Evolutionary conservation across 345 rosid genomes (phyloP), one percentile per base, ranked within the genome.

Genomic region (Limnanthes douglasii): DNA sequence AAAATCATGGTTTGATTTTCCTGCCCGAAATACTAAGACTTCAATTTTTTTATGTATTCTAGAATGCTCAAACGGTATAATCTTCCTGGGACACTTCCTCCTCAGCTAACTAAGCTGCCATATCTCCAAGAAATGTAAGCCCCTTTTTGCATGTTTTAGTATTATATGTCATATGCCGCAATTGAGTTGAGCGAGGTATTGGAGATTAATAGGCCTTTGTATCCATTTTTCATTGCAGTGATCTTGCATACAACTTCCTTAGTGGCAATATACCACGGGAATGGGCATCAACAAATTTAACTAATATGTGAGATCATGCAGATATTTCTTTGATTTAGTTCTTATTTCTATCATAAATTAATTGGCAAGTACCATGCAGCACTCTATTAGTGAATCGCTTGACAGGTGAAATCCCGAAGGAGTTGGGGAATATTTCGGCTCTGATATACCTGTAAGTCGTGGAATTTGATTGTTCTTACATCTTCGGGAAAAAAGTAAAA

Each of bases 81-180:
- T 38, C 77, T 73, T 54, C 71, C 71, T 18, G 82, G 82, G 39
- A 55, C 18, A 17, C 77, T 73, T 54, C 82, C 78, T 15, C 62
- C 71, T 42, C 52, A 73, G 41, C 46, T 73, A 21, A 21, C 18
- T 21, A 61, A 63, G 51, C 82, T 73, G 57, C 71, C 59, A 20
- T 18, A 63, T 18, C 82, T 69, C 33, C 45, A 23, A 35, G 54
- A 53, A 39, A 48, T 73, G 82, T 73, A 61, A 66, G 73, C 26
- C 18, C 25, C 33, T 34, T 37, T 9, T 11, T 19, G n/a, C n/a
- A n/a, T n/a, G n/a, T n/a, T n/a, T n/a, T n/a, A n/a, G n/a, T n/a
- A n/a, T n/a, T n/a, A n/a, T n/a, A n/a, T n/a, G n/a, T 6, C 6
- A 8, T 26, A 9, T 26, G 14, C 27, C 17, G n/a, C 22, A 21